Percentiles rank a stretch among this genome's conserved stretches.
These are phyloP conservation scores for Annulohypoxylon bovei DNA, from an alignment of 495 filamentous ascomycete genomes.

Conservation along the genomic window DNA sequence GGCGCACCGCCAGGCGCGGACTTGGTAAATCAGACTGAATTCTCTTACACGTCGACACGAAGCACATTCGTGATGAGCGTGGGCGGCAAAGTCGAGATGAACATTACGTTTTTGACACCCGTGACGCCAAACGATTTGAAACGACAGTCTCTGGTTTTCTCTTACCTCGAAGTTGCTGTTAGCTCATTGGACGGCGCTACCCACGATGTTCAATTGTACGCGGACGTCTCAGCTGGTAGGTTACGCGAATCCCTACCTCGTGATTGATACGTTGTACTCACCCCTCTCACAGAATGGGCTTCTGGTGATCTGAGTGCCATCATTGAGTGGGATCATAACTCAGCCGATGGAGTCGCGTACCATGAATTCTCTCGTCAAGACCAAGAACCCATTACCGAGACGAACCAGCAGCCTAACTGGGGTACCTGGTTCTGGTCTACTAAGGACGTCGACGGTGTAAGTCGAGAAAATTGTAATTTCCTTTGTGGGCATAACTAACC, in stretches of 20 bases:
- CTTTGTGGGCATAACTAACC: constrained; percentile 28
- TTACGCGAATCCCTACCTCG: constrained; percentile 63
- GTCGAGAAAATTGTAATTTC: constrained; percentile 15
- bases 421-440: constrained; percentile 81
- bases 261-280: constrained; percentile 49
- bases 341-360: constrained; percentile 52
- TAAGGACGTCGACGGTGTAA: constrained; percentile 46
- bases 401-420: constrained; percentile 82
- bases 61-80: constrained; percentile 88
- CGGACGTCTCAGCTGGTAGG: constrained; percentile 87
- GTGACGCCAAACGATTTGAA: constrained; percentile 87
- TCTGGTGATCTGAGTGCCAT: constrained; percentile 52
- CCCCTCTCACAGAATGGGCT: constrained; percentile 52
- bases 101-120: constrained; percentile 85
- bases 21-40: constrained; percentile 56
- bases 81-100: constrained; percentile 70
- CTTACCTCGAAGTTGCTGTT: constrained; percentile 81
- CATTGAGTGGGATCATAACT: constrained; percentile 53
- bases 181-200: constrained; percentile 60
- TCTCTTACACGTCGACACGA: constrained; percentile 86
- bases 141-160: constrained; percentile 86
- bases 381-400: constrained; percentile 76
- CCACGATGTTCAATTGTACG: constrained; percentile 80
- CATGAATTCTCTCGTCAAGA: constrained; percentile 67
- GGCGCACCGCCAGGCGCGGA: constrained; percentile 65